phyloP scores from a whole-genome alignment of 179 eudicot genomes.

The Vitellaria paradoxa region DNA sequence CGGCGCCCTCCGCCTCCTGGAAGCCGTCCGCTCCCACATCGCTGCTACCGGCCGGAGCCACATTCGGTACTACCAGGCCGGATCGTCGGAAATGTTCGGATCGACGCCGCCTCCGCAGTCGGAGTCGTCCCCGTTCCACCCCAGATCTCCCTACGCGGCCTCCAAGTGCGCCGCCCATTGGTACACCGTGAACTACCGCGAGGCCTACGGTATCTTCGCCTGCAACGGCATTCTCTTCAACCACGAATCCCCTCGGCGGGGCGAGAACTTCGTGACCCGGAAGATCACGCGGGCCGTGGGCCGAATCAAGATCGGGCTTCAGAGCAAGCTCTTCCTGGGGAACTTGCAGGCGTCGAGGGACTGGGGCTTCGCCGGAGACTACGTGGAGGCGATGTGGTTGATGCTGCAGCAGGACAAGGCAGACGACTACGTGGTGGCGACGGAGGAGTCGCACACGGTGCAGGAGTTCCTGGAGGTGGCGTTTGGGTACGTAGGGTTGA shows the following conservation, averaged over 20 bases:
- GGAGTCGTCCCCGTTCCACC: slow-evolving; percentile 88
- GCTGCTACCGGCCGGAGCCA: slow-evolving; percentile 58
- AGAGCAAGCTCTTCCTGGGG: slow-evolving; percentile 85
- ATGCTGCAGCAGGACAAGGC: slow-evolving; percentile 99
- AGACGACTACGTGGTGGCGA: slow-evolving; percentile 90
- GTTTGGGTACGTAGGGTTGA: slow-evolving; percentile 78
- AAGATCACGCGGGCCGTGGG: slow-evolving; percentile 96
- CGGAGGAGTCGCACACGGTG: slow-evolving; percentile 91
- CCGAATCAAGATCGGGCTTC: slow-evolving; percentile 85
- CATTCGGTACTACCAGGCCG: slow-evolving; percentile 84
- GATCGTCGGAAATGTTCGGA: slow-evolving; percentile 97
- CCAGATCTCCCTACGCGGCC: slow-evolving; percentile 90
- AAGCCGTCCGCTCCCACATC: slow-evolving; percentile 82
- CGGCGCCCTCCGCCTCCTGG: slow-evolving; percentile 74
- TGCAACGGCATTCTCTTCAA: slow-evolving; percentile 94
- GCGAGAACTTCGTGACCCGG: slow-evolving; percentile 95
- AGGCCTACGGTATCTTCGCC: slow-evolving; percentile 56
- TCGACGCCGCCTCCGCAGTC: slow-evolving; percentile 87
- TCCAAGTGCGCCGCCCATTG: slow-evolving; percentile 82
- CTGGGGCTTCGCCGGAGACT: slow-evolving; percentile 99
- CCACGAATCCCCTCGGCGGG: slow-evolving; percentile 91
- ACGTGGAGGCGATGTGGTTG: slow-evolving; percentile 99
- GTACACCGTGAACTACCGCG: too few relatives aligned
- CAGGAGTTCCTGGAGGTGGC: slow-evolving; percentile 88
- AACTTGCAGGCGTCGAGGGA: slow-evolving; percentile 86